A percentile compares a stretch with the other conserved stretches of the same genome.
phyloP scores from a whole-genome alignment of 805 yeast genomes.

The Metschnikowia corniflorae region DNA sequence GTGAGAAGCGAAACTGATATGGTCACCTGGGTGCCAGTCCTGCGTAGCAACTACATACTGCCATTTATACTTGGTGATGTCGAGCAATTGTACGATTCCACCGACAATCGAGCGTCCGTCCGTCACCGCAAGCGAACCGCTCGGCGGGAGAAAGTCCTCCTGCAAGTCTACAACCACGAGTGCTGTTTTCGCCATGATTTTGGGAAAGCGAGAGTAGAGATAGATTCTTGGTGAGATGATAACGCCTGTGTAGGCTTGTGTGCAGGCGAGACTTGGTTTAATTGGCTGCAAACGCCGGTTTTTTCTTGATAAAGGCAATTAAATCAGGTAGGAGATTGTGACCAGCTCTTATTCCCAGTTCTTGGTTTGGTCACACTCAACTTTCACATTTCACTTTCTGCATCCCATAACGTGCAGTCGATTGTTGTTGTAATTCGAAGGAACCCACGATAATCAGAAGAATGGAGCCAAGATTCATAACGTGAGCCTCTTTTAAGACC shows the following conservation, averaged over 20 bases:
- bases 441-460: constrained; percentile 41
- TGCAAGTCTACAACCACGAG: constrained; percentile 78
- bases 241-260: no score
- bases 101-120: constrained; percentile 59
- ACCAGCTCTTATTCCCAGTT: no score
- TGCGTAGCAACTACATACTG: constrained; percentile 64
- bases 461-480: constrained; percentile 17
- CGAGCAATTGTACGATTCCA: constrained; percentile 46
- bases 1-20: constrained; percentile 75
- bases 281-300: no score
- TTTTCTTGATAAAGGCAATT: no score
- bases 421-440: constrained; percentile 49
- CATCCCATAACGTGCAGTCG: constrained; percentile 38
- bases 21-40: constrained; percentile 86
- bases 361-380: no score
- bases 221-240: no score
- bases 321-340: no score
- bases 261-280: no score
- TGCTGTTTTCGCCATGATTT: constrained; percentile 37
- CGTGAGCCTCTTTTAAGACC: constrained; percentile 8
- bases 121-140: constrained; percentile 72
- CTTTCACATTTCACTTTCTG: constrained; percentile 27
- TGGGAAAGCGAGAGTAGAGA: no score
- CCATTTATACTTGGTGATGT: constrained; percentile 46
- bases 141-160: constrained; percentile 78